These are phyloP conservation scores for Fusarium abutilonis DNA, from an alignment of 2,329 filamentous ascomycete genomes.

Conservation along the genomic window DNA sequence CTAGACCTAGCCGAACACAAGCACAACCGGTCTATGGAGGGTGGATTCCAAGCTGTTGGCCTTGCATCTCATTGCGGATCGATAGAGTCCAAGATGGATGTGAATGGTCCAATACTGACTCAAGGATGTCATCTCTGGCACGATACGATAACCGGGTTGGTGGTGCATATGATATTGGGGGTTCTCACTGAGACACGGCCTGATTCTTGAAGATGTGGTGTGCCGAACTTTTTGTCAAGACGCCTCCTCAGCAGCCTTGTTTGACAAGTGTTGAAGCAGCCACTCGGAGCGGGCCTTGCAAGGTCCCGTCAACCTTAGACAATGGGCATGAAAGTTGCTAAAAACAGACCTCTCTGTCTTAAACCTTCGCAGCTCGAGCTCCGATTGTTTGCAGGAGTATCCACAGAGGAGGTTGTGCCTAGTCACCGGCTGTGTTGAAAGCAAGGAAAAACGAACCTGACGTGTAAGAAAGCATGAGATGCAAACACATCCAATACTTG, in stretches of 20 bases:
- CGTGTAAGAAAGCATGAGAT: conserved; percentile 3
- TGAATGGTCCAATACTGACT: conserved; percentile 1
- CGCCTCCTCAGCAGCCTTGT: conserved; percentile 6
- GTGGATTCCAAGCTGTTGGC: not conserved
- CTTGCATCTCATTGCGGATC: conserved; percentile 1
- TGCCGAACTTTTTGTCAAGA: not conserved
- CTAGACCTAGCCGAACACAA: not conserved
- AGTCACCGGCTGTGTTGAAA: conserved; percentile 4
- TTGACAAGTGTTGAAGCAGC: conserved; percentile 6
- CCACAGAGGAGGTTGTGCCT: conserved; percentile 17
- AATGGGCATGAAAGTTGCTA: conserved; percentile 8
- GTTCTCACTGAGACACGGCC: conserved; percentile 1
- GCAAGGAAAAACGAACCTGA: conserved; percentile 9
- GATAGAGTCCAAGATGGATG: conserved; percentile 3
- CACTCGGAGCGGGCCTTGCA: conserved; percentile 32
- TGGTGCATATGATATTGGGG: not conserved
- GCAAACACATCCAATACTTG: conserved; percentile 8
- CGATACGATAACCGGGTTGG: conserved; percentile 1
- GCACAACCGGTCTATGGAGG: not conserved
- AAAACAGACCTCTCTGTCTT: conserved; percentile 29
- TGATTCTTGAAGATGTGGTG: not conserved
- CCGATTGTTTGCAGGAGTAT: conserved; percentile 24
- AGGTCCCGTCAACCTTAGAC: conserved; percentile 14
- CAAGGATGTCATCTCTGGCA: not conserved
- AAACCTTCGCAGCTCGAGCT: conserved; percentile 12